These are phyloP conservation scores for Annona cherimola DNA, from an alignment of 164 flowering plant genomes.

Conservation along the genomic window DNA sequence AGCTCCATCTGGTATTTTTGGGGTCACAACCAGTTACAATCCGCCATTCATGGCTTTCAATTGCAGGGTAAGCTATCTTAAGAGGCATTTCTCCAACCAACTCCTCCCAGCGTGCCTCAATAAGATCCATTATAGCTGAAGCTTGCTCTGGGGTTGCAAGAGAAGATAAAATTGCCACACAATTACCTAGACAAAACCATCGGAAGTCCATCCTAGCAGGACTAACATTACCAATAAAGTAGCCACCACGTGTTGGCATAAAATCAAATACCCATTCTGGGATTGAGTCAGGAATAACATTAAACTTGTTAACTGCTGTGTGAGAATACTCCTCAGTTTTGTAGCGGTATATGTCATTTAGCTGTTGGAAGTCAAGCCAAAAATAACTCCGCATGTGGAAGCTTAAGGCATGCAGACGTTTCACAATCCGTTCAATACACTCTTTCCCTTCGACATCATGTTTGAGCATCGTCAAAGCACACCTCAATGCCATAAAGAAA, in stretches of 20 bases:
- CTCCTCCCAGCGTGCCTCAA: conserved; percentile 35
- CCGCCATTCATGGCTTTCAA: conserved; percentile 36
- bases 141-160: conserved; percentile 38
- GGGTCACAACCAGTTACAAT: conserved; percentile 37
- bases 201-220: conserved; percentile 40
- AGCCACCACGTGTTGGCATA: conserved; percentile 34
- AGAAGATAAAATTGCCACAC: conserved; percentile 33
- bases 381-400: conserved; percentile 33
- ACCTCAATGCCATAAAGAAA: conserved; percentile 34
- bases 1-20: conserved; percentile 38
- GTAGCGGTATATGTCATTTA: conserved; percentile 34
- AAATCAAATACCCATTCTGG: conserved; percentile 39
- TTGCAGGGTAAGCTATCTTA: conserved; percentile 28
- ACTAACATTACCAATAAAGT: conserved; percentile 37
- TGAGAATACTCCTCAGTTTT: conserved; percentile 39
- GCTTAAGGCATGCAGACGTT: conserved; percentile 29
- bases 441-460: conserved; percentile 35
- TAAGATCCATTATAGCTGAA: conserved; percentile 36
- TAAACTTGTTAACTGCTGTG: conserved; percentile 35
- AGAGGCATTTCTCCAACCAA: conserved; percentile 37
- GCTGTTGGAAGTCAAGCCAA: conserved; percentile 35
- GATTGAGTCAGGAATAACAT: conserved; percentile 36
- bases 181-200: conserved; percentile 34
- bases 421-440: conserved; percentile 24
- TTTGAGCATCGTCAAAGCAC: conserved; percentile 27